These are phyloP conservation scores for Aspergillus coremiiformis DNA, from an alignment of 495 filamentous ascomycete genomes.

Conservation along the genomic window DNA sequence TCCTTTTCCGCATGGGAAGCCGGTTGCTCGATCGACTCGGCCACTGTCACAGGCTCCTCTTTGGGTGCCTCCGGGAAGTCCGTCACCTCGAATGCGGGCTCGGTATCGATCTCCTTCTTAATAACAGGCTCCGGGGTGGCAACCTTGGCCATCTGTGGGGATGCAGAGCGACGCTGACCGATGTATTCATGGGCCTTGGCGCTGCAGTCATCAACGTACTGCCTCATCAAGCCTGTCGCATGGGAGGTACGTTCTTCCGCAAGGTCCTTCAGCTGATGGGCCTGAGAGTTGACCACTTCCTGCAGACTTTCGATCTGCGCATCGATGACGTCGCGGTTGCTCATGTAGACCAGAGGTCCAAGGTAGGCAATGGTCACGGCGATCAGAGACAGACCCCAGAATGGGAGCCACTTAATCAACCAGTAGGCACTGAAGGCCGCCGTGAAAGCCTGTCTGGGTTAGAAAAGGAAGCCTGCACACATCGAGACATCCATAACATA, in stretches of 20 bases:
- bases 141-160: constrained; percentile 39
- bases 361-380: constrained; percentile 71
- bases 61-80: constrained; percentile 65
- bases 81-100: constrained; percentile 30
- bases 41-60: constrained; percentile 31
- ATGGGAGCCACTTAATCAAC: constrained; percentile 85
- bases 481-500: constrained; percentile 38
- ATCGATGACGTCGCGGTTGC: constrained; percentile 92
- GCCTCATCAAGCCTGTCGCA: constrained; percentile 67
- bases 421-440: constrained; percentile 83
- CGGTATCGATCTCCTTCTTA: constrained; percentile 51
- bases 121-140: constrained; percentile 17
- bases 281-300: constrained; percentile 71
- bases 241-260: constrained; percentile 75
- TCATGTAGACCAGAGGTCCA: constrained; percentile 81
- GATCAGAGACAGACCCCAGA: constrained; percentile 85
- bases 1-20: constrained; percentile 21
- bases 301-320: constrained; percentile 63
- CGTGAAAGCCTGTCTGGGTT: constrained; percentile 55
- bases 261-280: constrained; percentile 68
- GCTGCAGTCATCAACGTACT: constrained; percentile 76
- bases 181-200: constrained; percentile 76
- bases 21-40: constrained; percentile 23
- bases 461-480: constrained; percentile 5
- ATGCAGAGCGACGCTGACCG: constrained; percentile 43